These are phyloP conservation scores for Eragrostis curvula DNA, from an alignment of 176 grass and related monocot genomes.

Conservation along the genomic window DNA sequence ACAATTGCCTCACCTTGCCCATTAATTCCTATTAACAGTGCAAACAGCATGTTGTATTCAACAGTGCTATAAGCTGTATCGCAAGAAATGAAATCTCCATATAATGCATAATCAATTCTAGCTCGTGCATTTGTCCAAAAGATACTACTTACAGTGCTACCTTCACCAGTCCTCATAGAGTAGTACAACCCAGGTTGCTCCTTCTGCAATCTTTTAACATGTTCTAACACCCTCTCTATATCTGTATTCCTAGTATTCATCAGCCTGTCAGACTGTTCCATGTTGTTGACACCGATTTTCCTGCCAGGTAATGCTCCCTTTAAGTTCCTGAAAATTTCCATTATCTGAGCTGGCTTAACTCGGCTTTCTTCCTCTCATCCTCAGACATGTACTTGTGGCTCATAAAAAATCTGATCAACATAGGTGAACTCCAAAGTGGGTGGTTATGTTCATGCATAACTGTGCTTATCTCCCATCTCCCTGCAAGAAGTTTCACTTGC, in stretches of 20 bases:
- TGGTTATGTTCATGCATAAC: constrained; percentile 6
- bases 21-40: constrained; percentile 18
- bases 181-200: background rate
- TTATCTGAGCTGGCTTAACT: constrained; percentile 20
- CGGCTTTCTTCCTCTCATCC: background rate
- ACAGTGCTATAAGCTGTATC: constrained; percentile 9
- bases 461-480: background rate
- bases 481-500: background rate
- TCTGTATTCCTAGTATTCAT: too few species aligned
- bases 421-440: too few species aligned
- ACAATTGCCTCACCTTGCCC: constrained; percentile 10
- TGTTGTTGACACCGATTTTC: background rate
- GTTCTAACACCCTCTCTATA: too few species aligned
- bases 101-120: background rate
- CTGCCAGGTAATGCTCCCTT: background rate
- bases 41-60: background rate
- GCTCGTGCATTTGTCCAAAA: constrained; percentile 24
- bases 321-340: constrained; percentile 17
- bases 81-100: constrained; percentile 20
- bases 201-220: too few species aligned
- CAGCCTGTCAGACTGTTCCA: too few species aligned
- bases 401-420: too few species aligned
- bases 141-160: background rate
- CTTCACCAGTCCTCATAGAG: background rate
- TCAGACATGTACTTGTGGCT: too few species aligned